Base-by-base conservation (phyloP, 1,139 yeast genomes). In the Protomyces inouyei region DNA sequence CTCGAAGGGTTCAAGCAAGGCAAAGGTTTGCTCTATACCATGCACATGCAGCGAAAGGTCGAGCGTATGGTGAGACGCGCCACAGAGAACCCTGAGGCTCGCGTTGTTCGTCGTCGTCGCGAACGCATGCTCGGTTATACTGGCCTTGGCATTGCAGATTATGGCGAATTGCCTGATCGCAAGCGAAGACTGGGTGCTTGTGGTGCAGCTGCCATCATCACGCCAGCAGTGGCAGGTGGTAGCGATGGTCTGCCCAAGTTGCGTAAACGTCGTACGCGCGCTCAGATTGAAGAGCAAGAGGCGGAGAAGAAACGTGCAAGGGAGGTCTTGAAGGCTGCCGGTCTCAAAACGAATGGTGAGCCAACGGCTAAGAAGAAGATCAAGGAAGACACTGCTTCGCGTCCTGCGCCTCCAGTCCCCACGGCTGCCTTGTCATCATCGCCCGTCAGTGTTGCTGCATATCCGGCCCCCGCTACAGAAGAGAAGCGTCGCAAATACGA, bases 321-420 rank as follows among this genome's bases (percentile, higher is more conserved):
- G 12, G 57, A 55, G 43, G 57, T 59, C 18, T 43, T 52, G 36
- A 59, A 52, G 45, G 57, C 63, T 12, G 54, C 53, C 52, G 63
- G 61, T 37, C 55, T 57, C 28, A 57, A 57, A 18, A 54, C 61
- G 14, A 57, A 57, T 14, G 61, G 61, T 10, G 61, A 57, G 28
- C 55, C 61, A n/a, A 21, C 18, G 6, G 48, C 18, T 21, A 43
- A 43, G 25, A 43, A 43, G 48, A 43, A 18, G 25, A 3, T 43
- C 23, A 43, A 18, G 25, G 48, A 43, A 9, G 48, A 43, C 9
- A 28, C 45, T 51, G 63, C 25, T 52, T 23, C 57, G 32, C 53
- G 52, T 38, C 57, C 16, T 25, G 53, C 57, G 52, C 52, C 32
- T n/a, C 8, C 23, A 2, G 18, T 10, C 0, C 3, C 43, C 8